A percentile compares a stretch with the other conserved stretches of the same genome.
phyloP scores from a whole-genome alignment of 2,329 filamentous ascomycete genomes.

The Aspergillus sp. region DNA sequence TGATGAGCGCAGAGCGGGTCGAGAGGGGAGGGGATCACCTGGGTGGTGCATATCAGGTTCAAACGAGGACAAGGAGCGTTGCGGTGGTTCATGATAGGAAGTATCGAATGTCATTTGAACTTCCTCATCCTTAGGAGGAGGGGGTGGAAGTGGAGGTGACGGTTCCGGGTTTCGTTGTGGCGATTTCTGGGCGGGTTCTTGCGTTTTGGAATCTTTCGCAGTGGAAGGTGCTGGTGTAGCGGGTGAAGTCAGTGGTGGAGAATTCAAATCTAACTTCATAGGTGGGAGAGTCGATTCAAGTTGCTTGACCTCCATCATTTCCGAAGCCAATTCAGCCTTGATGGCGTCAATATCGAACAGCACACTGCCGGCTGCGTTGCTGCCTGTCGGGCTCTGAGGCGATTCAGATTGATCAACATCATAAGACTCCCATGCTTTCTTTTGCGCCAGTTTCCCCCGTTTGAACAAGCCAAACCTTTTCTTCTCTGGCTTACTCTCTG shows the following conservation, averaged over 20 bases:
- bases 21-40: conserved; percentile 16
- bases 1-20: conserved; percentile 32
- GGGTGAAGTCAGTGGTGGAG: conserved; percentile 20
- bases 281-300: conserved; percentile 85
- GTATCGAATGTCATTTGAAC: conserved; percentile 73
- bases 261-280: conserved; percentile 71
- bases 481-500: conserved; percentile 76
- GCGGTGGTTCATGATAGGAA: conserved; percentile 50
- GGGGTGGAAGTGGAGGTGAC: conserved; percentile 11
- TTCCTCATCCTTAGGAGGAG: conserved; percentile 27
- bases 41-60: conserved; percentile 10
- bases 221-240: conserved; percentile 25
- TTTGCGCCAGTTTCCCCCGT: conserved; percentile 69
- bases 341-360: conserved; percentile 97
- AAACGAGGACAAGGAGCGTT: conserved; percentile 20
- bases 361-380: conserved; percentile 51
- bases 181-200: conserved; percentile 35
- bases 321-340: conserved; percentile 74
- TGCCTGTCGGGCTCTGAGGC: conserved; percentile 26
- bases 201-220: conserved; percentile 43
- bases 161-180: conserved; percentile 23
- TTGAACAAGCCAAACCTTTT: conserved; percentile 76
- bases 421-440: conserved; percentile 93
- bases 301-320: conserved; percentile 71
- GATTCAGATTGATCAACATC: conserved; percentile 58